phyloP scores from a whole-genome alignment of 495 filamentous ascomycete genomes.

The Neurospora discreta region DNA sequence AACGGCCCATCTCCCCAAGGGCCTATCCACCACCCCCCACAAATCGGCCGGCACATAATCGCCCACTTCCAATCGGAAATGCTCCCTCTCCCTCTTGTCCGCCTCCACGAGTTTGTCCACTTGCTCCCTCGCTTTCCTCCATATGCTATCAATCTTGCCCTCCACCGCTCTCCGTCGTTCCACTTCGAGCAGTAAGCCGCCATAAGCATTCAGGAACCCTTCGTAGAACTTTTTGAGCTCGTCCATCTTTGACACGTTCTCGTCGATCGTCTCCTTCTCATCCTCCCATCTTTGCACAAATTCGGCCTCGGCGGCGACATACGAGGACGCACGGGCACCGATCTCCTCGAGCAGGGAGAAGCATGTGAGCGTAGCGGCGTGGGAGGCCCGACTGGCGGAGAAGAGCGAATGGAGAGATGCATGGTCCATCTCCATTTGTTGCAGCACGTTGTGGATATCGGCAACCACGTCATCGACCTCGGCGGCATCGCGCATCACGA shows the following conservation, averaged over 20 bases:
- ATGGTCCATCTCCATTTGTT: constrained; percentile 64
- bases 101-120: constrained; percentile 64
- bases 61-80: constrained; percentile 71
- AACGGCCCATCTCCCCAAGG: constrained; percentile 31
- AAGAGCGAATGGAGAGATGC: constrained; percentile 27
- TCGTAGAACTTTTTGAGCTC: constrained; percentile 68
- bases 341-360: constrained; percentile 59
- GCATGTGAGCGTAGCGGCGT: constrained; percentile 40
- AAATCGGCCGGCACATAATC: constrained; percentile 82
- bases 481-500: constrained; percentile 70
- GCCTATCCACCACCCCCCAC: constrained; percentile 57
- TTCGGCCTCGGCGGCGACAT: constrained; percentile 56
- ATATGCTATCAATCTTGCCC: constrained; percentile 59
- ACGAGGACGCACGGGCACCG: constrained; percentile 50
- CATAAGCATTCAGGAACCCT: constrained; percentile 73
- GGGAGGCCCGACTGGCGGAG: constrained; percentile 35
- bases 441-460: constrained; percentile 67
- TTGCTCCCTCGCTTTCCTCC: constrained; percentile 62
- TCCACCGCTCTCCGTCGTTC: constrained; percentile 59
- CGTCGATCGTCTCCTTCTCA: constrained; percentile 56
- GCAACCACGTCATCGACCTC: constrained; percentile 84
- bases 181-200: constrained; percentile 71
- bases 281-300: constrained; percentile 68
- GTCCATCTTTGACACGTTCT: constrained; percentile 61
- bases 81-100: constrained; percentile 63